Percentiles rank a stretch among this genome's conserved stretches.
These are phyloP conservation scores for Entomophthora muscae DNA, from an alignment of 371 early-diverging fungal genomes.

Conservation along the genomic window DNA sequence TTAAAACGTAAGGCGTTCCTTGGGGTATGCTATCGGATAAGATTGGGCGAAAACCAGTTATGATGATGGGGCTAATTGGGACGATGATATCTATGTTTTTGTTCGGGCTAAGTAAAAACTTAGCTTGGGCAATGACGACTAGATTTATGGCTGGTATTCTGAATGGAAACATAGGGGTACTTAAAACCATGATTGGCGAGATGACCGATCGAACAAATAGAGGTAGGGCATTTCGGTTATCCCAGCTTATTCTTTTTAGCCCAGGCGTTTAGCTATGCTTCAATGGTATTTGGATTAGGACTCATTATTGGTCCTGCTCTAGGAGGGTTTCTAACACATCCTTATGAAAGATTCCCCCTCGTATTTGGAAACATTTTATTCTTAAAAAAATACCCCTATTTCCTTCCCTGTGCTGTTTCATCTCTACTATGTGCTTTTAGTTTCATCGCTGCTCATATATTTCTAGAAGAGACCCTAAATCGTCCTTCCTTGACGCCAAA, in stretches of 20 bases:
- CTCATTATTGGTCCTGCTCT: slow-evolving; percentile 50
- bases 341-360: slow-evolving; percentile 39
- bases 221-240: slow-evolving; percentile 14
- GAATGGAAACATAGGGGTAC: too few relatives aligned
- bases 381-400: slow-evolving; percentile 52
- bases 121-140: slow-evolving; percentile 39
- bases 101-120: slow-evolving; percentile 55
- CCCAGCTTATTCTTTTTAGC: background rate
- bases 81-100: slow-evolving; percentile 39
- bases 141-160: slow-evolving; percentile 56
- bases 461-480: slow-evolving; percentile 50
- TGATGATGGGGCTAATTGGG: slow-evolving; percentile 58
- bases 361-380: slow-evolving; percentile 44
- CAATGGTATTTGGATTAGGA: too few relatives aligned
- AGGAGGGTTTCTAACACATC: slow-evolving; percentile 63
- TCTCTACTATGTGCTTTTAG: slow-evolving; percentile 37
- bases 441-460: slow-evolving; percentile 38
- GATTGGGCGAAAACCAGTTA: slow-evolving; percentile 62
- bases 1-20: slow-evolving; percentile 30
- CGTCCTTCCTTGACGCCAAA: background rate
- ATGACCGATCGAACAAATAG: slow-evolving; percentile 60
- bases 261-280: slow-evolving; percentile 1
- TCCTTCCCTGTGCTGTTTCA: slow-evolving; percentile 64
- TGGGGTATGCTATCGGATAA: too few relatives aligned
- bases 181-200: too few relatives aligned